Evolutionary conservation across 2,329 filamentous ascomycete species (phyloP), one percentile per base, ranked within the genome.

Genomic region (Nectriaceae sp.): DNA sequence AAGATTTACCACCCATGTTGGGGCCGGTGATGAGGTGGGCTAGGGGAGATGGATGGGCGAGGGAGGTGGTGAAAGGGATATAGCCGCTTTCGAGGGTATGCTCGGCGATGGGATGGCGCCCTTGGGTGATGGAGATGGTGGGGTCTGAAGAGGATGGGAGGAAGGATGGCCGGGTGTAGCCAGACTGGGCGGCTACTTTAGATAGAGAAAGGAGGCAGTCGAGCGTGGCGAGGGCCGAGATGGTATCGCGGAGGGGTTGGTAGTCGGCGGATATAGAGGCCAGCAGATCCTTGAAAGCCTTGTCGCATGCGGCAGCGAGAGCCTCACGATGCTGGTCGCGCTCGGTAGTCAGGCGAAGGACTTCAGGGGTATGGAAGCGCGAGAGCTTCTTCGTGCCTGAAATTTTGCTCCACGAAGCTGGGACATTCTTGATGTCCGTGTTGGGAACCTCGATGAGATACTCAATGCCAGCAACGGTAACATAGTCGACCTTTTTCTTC

Each of bases 1-100:
- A 94, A n/a, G 90, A 96, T 67, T 99, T 99, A 47, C 94, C 94
- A 62, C 94, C 94, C 94, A 99, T 99, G 73, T 99, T 99, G 22
- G 94, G 94, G 0, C 94, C 94, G 0, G 94, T 99, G 61, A 99
- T 87, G 47, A 97, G 85, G 58, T 97, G 82, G 3, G 90, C 90
- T 5, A 89, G 80, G 0, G 84, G 81, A 1, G 76, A 66, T 2
- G 83, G 79, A 3, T 84, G 80, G n/a, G 83, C 79, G 40, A 97
- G 81, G 2, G 81, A 73, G 11, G 90, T 88, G 61, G 88, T 83
- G 70, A 99, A 99, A 40, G 94, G 93, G 49, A 99, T 96, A 70
- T 97, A 99, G 43, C 84, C 79, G 57, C 89, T 84, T 4, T 93
- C 80, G 5, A 97, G 80, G 11, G 93, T 83, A 64, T 95, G 91